These are phyloP conservation scores for Podaxis pistillaris DNA, from an alignment of 768 basidiomycete species.

Conservation along the genomic window DNA sequence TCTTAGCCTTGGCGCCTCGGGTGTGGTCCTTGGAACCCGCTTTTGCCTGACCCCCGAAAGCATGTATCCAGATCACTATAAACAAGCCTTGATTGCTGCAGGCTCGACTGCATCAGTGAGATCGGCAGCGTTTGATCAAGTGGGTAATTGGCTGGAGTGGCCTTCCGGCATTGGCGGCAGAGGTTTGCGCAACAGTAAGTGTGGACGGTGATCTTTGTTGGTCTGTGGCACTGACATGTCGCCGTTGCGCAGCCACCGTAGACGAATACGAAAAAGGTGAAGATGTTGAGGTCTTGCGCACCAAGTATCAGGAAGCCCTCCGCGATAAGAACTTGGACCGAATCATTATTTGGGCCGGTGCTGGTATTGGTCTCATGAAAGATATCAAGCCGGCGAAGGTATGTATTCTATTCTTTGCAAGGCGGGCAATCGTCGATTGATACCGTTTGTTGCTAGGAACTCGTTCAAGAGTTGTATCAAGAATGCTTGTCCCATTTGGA, in stretches of 20 bases:
- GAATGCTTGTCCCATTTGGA: constrained; percentile 40
- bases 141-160: constrained; percentile 56
- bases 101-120: constrained; percentile 46
- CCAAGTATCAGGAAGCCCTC: constrained; percentile 43
- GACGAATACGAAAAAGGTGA: constrained; percentile 53
- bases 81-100: constrained; percentile 49
- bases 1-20: constrained; percentile 68
- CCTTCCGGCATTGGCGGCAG: constrained; percentile 62
- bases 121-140: constrained; percentile 65
- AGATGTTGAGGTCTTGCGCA: constrained; percentile 39
- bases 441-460: constrained; percentile 35
- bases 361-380: constrained; percentile 58
- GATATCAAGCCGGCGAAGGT: constrained; percentile 40
- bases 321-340: constrained; percentile 44
- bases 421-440: too few species aligned
- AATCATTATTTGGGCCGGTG: constrained; percentile 68
- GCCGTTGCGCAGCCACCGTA: constrained; percentile 43
- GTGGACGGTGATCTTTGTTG: neutral
- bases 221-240: constrained; percentile 1
- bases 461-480: constrained; percentile 50
- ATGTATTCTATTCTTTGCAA: neutral
- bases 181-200: constrained; percentile 49
- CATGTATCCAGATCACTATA: constrained; percentile 52
- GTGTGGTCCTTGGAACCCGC: constrained; percentile 73
- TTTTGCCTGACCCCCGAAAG: constrained; percentile 70